phyloP scores from a whole-genome alignment of 192 early-diverging fungal genomes.

The Coemansia sp. region DNA sequence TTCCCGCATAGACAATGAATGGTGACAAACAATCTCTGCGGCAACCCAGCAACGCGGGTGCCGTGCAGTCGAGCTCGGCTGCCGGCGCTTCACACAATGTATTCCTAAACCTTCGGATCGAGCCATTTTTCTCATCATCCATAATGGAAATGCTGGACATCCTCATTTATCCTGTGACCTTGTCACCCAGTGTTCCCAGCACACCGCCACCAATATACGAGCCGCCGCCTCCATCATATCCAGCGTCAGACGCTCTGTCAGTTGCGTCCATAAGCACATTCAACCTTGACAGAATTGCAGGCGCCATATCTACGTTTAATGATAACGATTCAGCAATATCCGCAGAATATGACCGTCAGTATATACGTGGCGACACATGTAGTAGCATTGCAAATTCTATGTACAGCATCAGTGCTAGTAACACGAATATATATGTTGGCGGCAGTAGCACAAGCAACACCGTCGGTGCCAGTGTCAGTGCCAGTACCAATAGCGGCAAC shows the following conservation, averaged over 20 bases:
- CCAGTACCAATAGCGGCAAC: constrained; percentile 2
- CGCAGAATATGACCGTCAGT: constrained; percentile 21
- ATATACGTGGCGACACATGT: constrained; percentile 18
- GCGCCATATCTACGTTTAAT: constrained; percentile 11
- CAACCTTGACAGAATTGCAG: constrained; percentile 18
- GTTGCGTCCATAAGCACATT: constrained; percentile 32
- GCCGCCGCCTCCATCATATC: constrained; percentile 50
- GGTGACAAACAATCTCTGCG: constrained; percentile 38
- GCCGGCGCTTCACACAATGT: constrained; percentile 30
- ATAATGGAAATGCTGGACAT: constrained; percentile 50
- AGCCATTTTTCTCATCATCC: constrained; percentile 50
- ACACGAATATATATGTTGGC: constrained; percentile 6
- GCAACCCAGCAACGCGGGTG: constrained; percentile 19
- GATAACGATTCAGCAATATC: constrained; percentile 18
- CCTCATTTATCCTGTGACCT: constrained; percentile 26
- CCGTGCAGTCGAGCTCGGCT: constrained; percentile 29
- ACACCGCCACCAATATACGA: constrained; percentile 53
- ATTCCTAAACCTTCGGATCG: constrained; percentile 45
- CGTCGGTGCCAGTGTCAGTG: background rate
- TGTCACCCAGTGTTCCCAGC: constrained; percentile 47
- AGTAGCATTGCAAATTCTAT: constrained; percentile 3
- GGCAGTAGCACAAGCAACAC: background rate
- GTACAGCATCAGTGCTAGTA: constrained; percentile 7
- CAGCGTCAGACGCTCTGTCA: constrained; percentile 28
- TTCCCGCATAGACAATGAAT: constrained; percentile 20